These are phyloP conservation scores for Clonostachys solani DNA, from an alignment of 2,329 filamentous ascomycete species.

Conservation along the genomic window DNA sequence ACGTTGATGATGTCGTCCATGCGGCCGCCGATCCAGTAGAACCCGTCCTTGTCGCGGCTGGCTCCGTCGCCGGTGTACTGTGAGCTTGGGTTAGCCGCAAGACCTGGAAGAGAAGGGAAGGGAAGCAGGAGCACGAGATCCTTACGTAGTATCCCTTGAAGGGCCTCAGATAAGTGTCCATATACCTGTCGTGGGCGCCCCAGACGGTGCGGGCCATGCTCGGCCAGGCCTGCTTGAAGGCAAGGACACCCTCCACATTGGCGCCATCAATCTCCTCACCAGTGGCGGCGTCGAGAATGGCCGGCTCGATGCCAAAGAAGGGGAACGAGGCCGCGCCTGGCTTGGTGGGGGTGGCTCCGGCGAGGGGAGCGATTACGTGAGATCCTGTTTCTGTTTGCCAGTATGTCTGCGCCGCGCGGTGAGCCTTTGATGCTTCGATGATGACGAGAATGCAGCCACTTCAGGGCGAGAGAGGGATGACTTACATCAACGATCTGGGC, in stretches of 20 bases:
- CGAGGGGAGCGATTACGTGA: conserved; percentile 90
- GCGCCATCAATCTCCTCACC: conserved; percentile 92
- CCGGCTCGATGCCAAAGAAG: conserved; percentile 97
- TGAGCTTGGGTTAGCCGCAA: neutral
- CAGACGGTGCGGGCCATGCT: conserved; percentile 98
- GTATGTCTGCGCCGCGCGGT: conserved; percentile 66
- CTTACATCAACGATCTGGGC: conserved; percentile 91
- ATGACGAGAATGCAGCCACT: neutral
- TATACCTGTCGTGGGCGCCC: conserved; percentile 96
- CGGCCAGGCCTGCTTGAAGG: conserved; percentile 97
- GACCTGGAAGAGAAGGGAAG: no score
- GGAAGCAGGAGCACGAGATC: no score
- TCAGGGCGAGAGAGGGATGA: conserved; percentile 12
- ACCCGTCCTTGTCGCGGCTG: conserved; percentile 93
- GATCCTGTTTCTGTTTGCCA: conserved; percentile 99
- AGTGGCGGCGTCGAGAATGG: conserved; percentile 93
- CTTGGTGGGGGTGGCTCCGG: conserved; percentile 92
- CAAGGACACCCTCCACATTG: conserved; percentile 93
- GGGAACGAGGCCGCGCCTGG: conserved; percentile 92
- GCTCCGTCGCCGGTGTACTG: conserved; percentile 92
- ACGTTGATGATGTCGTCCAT: conserved; percentile 99
- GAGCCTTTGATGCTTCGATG: no score
- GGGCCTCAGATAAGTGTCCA: conserved; percentile 97
- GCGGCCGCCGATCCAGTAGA: conserved; percentile 99
- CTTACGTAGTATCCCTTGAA: conserved; percentile 97